Conservation (phyloP, 2,329 filamentous ascomycete genomes). For the Colletotrichum sp. region DNA sequence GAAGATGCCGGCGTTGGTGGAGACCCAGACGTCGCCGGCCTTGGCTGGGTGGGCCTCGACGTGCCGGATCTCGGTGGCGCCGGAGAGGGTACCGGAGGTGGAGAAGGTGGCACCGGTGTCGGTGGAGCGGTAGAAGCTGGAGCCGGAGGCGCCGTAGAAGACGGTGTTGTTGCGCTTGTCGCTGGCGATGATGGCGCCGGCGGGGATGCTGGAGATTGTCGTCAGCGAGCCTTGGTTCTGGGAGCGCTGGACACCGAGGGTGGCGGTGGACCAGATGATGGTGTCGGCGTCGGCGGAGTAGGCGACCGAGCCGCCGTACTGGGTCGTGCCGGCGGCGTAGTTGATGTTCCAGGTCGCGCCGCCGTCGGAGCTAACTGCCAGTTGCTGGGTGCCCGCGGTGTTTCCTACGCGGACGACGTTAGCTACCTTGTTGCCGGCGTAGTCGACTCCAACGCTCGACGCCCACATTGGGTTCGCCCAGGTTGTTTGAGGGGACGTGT, state of each 20-base stretch:
- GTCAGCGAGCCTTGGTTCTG: slow-evolving; percentile 45
- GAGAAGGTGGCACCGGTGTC: slow-evolving; percentile 53
- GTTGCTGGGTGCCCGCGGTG: slow-evolving; percentile 43
- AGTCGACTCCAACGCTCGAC: slow-evolving; percentile 52
- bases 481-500: slow-evolving; percentile 44
- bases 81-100: slow-evolving; percentile 37
- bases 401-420: slow-evolving; percentile 58
- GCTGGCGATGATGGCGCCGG: slow-evolving; percentile 53
- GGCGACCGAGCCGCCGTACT: slow-evolving; percentile 51
- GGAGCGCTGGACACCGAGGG: slow-evolving; percentile 47
- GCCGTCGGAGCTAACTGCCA: slow-evolving; percentile 55
- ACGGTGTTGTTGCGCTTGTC: slow-evolving; percentile 58
- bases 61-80: slow-evolving; percentile 54
- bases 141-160: slow-evolving; percentile 56
- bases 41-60: slow-evolving; percentile 61
- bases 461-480: slow-evolving; percentile 55
- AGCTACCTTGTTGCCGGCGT: slow-evolving; percentile 49
- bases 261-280: slow-evolving; percentile 51
- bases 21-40: slow-evolving; percentile 67
- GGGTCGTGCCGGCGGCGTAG: slow-evolving; percentile 46
- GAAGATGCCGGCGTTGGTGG: slow-evolving; percentile 60
- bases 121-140: slow-evolving; percentile 56
- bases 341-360: slow-evolving; percentile 55
- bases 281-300: slow-evolving; percentile 57
- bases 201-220: slow-evolving; percentile 48